Percentiles rank a stretch among this genome's conserved stretches.
Conservation (phyloP, 2,329 filamentous ascomycete species). For the Diplodia scrobiculata region DNA sequence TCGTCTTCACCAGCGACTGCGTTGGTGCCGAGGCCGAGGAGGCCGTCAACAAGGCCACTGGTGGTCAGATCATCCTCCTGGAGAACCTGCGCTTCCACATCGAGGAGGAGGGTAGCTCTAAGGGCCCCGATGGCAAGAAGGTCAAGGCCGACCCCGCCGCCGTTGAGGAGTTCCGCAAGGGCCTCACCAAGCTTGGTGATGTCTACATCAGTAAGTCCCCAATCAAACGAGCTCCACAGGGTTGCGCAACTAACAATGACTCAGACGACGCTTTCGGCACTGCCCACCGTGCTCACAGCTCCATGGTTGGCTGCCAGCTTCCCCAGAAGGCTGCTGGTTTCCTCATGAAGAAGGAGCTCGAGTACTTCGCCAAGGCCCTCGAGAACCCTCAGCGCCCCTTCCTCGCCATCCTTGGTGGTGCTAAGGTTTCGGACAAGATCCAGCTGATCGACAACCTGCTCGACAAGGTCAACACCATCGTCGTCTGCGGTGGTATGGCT, state of each 20-base stretch:
- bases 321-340: conserved; percentile 97
- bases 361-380: conserved; percentile 97
- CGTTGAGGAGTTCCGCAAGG: conserved; percentile 92
- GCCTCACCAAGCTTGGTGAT: conserved; percentile 89
- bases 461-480: conserved; percentile 93
- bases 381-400: conserved; percentile 92
- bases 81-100: conserved; percentile 99
- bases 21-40: conserved; percentile 90
- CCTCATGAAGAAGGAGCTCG: conserved; percentile 99
- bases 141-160: conserved; percentile 93
- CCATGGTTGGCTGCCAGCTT: conserved; percentile 96
- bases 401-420: conserved; percentile 96
- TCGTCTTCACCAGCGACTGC: conserved; percentile 86
- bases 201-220: conserved; percentile 83
- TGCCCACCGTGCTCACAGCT: conserved; percentile 96
- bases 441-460: conserved; percentile 98
- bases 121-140: conserved; percentile 94
- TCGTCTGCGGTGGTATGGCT: conserved; percentile 97
- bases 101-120: conserved; percentile 95
- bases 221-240: conserved; percentile 11
- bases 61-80: conserved; percentile 82
- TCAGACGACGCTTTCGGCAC: conserved; percentile 97
- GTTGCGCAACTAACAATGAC: conserved; percentile 32
- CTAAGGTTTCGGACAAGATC: conserved; percentile 99
- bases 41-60: conserved; percentile 77